Evolutionary conservation across 2,329 filamentous ascomycete species (phyloP), one percentile per base, ranked within the genome.

Genomic region (Sporothrix schenckii): DNA sequence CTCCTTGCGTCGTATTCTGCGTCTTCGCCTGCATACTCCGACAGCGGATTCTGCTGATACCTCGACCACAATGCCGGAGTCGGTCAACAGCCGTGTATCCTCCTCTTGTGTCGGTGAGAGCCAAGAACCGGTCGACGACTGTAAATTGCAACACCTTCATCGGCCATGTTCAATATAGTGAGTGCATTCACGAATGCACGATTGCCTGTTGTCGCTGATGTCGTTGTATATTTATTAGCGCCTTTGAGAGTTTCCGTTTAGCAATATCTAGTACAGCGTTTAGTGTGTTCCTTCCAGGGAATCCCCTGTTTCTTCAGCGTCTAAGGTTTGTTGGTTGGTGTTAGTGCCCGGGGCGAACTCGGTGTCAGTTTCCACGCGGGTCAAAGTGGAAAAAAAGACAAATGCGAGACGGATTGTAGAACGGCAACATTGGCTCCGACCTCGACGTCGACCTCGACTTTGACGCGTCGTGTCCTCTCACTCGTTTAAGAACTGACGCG

Each of bases 41-140:
- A 56, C 65, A 54, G 39, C 65, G 65, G 61, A 27, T 34, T 34
- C 34, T 34, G 34, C 60, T 49, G 24, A 49, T 49, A n/a, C 41
- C 60, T 61, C 16, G 13, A 5, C 60, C 60, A 30, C 41, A 27
- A 3, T 13, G 24, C 24, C 24, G 41, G 60, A 24, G 21, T 39
- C 56, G 34, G 10, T 24, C 56, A 61, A 24, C 56, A 44, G 49
- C 10, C 41, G 19, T 6, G 16, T 61, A 19, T n/a, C 56, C 39
- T 39, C 56, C 30, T 39, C 11, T 39, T 4, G 6, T 58, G 30
- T 39, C 30, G 4, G 30, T 27, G n/a, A 24, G 10, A 24, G 4
- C 11, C 7, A 34, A 34, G 34, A 6, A 9, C 34, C 34, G 4
- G 34, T 44, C 2, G 5, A 41, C 39, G 34, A 9, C 3, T 39